Evolutionary conservation across 73 alveolate species (phyloP), one percentile per base, ranked within the genome.

Genomic region (Symbiodinium natans): DNA sequence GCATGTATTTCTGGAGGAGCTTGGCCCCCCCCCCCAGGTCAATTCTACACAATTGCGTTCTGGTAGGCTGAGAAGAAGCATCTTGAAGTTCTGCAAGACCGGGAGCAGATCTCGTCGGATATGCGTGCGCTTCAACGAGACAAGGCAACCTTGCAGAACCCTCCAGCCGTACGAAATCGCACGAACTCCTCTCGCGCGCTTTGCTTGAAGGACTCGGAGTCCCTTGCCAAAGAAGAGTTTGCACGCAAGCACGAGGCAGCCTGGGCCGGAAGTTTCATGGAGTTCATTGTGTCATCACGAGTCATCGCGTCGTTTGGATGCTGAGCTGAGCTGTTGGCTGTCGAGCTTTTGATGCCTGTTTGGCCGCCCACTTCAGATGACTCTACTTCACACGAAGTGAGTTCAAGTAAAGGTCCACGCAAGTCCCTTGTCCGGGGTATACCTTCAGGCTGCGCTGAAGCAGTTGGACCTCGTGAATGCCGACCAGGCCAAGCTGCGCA

Each of bases 381-480:
- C n/a, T n/a, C n/a, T n/a, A n/a, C n/a, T n/a, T n/a, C n/a, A n/a
- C n/a, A n/a, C n/a, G n/a, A n/a, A n/a, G n/a, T n/a, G n/a, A n/a
- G n/a, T n/a, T n/a, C n/a, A n/a, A n/a, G n/a, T n/a, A n/a, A n/a
- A n/a, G n/a, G n/a, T n/a, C n/a, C n/a, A n/a, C n/a, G n/a, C n/a
- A n/a, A n/a, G n/a, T n/a, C n/a, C n/a, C n/a, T n/a, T n/a, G n/a
- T n/a, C n/a, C n/a, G 21, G 59, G 59, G 77, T 25, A 15, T 25
- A 15, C 33, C 3, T 9, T 6, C 38, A 90, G 97, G 97, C 87
- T 1, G 97, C 88, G 27, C 54, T 73, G 88, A 90, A 90, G 97
- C 97, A 90, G 85, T 33, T 90, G 97, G 97, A 90, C 80, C 97
- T 90, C 29, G 97, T 73, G 52, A 90, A 68, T 41, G 97, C 97